Percentiles rank a stretch among this genome's conserved stretches.
These are phyloP conservation scores for Rubus idaeus DNA, from an alignment of 306 rosid species.

Conservation along the genomic window DNA sequence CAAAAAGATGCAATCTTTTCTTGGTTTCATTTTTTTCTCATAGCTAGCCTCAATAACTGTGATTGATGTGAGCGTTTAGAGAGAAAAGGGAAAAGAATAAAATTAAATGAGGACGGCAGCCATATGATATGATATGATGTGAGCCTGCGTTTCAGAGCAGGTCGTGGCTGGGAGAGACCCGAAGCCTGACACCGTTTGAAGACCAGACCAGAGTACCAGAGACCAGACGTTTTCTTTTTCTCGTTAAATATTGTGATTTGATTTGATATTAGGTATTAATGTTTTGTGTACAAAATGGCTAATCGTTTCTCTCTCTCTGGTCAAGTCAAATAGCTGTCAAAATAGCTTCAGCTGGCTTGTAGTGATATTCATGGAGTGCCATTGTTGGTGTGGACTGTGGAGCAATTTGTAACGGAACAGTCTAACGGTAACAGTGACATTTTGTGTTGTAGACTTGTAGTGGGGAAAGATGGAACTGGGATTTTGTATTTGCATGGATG, in stretches of 20 bases:
- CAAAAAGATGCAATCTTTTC: conserved; percentile 1
- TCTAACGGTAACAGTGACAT: neutral
- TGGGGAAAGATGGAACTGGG: neutral
- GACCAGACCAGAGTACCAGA: neutral
- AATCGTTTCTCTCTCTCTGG: neutral
- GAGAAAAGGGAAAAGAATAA: conserved; percentile 16
- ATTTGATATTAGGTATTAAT: conserved; percentile 11
- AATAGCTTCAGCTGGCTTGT: neutral
- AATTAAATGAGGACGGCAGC: conserved; percentile 23
- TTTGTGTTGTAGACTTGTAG: neutral
- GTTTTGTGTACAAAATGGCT: neutral
- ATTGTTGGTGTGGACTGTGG: no score
- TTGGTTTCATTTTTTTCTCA: neutral
- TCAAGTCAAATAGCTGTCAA: conserved; percentile 12
- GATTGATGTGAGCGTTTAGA: conserved; percentile 47
- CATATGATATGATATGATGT: conserved; percentile 9
- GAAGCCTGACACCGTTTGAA: conserved; percentile 7
- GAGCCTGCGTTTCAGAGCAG: conserved; percentile 2
- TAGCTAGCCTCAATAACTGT: conserved; percentile 26
- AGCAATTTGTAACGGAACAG: neutral
- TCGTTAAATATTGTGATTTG: neutral
- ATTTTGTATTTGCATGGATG: conserved; percentile 10
- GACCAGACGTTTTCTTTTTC: conserved; percentile 3
- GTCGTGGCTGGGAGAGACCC: conserved; percentile 16
- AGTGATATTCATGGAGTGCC: neutral